Evolutionary conservation across 768 basidiomycete species (phyloP), one percentile per base, ranked within the genome.

Genomic region (Rhodotorula sphaerocarpa): DNA sequence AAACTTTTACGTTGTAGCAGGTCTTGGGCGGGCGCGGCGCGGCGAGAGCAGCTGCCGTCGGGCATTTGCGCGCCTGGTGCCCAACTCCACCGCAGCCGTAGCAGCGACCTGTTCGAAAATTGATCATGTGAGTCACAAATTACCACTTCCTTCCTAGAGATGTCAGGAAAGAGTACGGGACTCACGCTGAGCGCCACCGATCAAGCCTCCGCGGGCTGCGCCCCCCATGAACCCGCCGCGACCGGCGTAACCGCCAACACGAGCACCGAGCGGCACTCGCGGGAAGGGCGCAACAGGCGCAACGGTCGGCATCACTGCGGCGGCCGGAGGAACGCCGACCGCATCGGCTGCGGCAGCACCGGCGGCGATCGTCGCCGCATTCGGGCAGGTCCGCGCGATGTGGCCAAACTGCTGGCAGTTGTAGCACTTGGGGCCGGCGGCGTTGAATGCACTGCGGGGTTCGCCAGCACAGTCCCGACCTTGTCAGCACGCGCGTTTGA

Each of bases 211-310:
- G 23, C 55, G 54, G 41, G 39, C 62, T 10, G 36, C 36, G 36
- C 36, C 36, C 12, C 43, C 56, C 15, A n/a, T 27, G 57, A 64
- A 64, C 12, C 63, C 63, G 39, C 63, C 63, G 31, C 63, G 63
- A 20, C 45, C 28, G 1, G 50, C 42, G 43, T 33, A 57, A 36
- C 52, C 52, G 9, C 55, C 59, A 31, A 47, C 55, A 45, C 46
- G 46, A 2, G 36, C 42, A 27, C 25, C 59, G 18, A 55, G 45
- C 45, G 58, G 50, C 50, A 51, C 11, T 21, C 59, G 50, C 10
- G 28, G 48, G 50, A 18, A 11, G 11, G 50, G 34, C 33, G 50
- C 43, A 25, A 88, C 89, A 33, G 86, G 84, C 21, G 86, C 76
- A 64, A 18, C 39, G 34, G 31, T 21, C 10, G 50, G 23, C 5